Evolutionary conservation across 345 rosid genomes (phyloP).

Genomic region (rapeseed (Brassica napus)): DNA sequence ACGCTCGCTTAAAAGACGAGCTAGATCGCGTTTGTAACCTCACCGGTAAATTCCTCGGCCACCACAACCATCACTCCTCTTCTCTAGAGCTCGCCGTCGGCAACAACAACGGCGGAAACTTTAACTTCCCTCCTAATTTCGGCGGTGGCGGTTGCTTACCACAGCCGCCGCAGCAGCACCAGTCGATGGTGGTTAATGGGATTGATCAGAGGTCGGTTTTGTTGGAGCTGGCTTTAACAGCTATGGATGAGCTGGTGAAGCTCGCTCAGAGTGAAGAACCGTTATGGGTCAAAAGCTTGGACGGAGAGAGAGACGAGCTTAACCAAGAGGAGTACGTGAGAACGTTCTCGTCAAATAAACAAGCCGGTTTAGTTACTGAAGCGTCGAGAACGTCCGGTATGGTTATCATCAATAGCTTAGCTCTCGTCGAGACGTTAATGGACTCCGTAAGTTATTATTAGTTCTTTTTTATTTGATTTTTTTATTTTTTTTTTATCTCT

Average conservation of each 20-base stretch:
- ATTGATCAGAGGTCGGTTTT: conserved; percentile 71
- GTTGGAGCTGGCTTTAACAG: conserved; percentile 69
- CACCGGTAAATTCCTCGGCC: conserved; percentile 88
- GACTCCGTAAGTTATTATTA: conserved; percentile 50
- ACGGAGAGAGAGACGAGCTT: conserved; percentile 56
- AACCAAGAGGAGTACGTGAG: conserved; percentile 65
- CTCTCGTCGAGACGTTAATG: conserved; percentile 72
- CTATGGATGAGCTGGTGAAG: conserved; percentile 72
- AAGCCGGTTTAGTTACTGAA: conserved; percentile 47
- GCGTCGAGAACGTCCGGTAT: conserved; percentile 58
- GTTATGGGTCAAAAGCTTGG: conserved; percentile 60
- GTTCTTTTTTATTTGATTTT: not conserved
- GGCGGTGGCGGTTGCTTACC: conserved; percentile 33
- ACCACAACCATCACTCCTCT: conserved; percentile 49
- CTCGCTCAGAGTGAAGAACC: conserved; percentile 54
- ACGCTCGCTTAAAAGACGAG: conserved; percentile 86
- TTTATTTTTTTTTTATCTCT: not conserved
- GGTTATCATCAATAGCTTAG: conserved; percentile 55
- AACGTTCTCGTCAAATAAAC: conserved; percentile 50
- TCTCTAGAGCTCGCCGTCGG: conserved; percentile 86
- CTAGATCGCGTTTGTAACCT: conserved; percentile 83
- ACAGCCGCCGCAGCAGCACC: conserved; percentile 26
- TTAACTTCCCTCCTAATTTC: conserved; percentile 38
- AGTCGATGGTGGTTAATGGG: conserved; percentile 46
- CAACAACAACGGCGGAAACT: conserved; percentile 43